Base-by-base conservation (phyloP, 2,329 filamentous ascomycete genomes). In the Paecilomyces dactylethromorphus region DNA sequence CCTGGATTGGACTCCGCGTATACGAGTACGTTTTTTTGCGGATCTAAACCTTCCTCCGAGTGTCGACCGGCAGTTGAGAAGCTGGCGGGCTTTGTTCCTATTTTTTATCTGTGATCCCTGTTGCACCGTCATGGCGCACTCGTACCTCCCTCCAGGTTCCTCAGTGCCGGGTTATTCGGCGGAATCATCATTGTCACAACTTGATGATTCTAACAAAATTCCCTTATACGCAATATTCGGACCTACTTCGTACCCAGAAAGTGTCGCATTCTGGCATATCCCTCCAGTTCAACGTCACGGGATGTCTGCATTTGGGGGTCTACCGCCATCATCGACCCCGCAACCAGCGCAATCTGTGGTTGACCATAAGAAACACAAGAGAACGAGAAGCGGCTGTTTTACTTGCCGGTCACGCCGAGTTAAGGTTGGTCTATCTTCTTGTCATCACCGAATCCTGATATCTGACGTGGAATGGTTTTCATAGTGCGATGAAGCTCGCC, bases 381-480 rank as follows among this genome's bases (percentile, higher is more conserved):
- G 94, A 65, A 97, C 94, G 51, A 84, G 94, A 66, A 97, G 92
- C 63, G 94, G 94, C 29, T 99, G 94, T 77, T 97, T 85, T 71
- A 97, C 92, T 53, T 99, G 94, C 75, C 85, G 94, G 60, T 88
- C 87, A 67, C 85, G 94, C 65, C 85, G 94, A 73, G 92, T 97
- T 56, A 97, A 87, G 80, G 83, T 84, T 69, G 29, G 32, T 33
- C n/a, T 35, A 56, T 54, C 51, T 53, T 32, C 11, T 35, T 3
- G 33, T 31, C 52, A 55, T 62, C 62, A 49, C 64, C 35, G 57
- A 39, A 39, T 56, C 56, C 18, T 32, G 18, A 55, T 54, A 49
- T 35, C 55, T 56, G 21, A 29, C 10, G 18, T 39, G 22, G 15
- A 55, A 51, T 26, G 33, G 15, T 33, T 59, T 10, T 24, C 53